phyloP scores from a whole-genome alignment of 2,329 filamentous ascomycete genomes.

The Fonsecaea nubica region DNA sequence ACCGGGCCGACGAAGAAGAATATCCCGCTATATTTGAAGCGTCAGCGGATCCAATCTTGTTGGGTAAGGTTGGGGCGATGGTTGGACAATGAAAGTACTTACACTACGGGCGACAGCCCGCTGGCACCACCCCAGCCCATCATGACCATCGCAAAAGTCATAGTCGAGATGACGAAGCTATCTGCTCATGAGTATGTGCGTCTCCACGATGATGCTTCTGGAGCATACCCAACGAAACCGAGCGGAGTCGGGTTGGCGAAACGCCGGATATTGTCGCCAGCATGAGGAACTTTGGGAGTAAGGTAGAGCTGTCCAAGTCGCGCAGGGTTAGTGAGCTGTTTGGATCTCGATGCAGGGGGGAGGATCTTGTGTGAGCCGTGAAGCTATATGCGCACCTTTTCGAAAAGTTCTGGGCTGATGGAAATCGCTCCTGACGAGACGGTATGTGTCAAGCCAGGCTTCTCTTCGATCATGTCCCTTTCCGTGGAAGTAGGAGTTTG shows the following conservation, averaged over 20 bases:
- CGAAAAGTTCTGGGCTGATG: conserved; percentile 37
- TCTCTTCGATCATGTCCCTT: conserved; percentile 30
- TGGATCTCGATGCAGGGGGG: not conserved
- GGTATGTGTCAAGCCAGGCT: conserved; percentile 31
- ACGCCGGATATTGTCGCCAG: conserved; percentile 37
- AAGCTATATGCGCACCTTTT: conserved; percentile 28
- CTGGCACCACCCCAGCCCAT: conserved; percentile 39
- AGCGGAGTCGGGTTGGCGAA: conserved; percentile 40
- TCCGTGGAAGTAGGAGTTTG: conserved; percentile 25
- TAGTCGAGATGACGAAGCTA: conserved; percentile 39
- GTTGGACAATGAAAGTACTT: conserved; percentile 17
- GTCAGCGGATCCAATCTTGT: not conserved
- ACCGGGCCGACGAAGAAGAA: conserved; percentile 39
- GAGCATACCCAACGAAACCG: conserved; percentile 36
- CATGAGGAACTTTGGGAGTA: conserved; percentile 37
- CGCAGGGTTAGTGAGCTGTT: not conserved
- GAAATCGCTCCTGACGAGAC: conserved; percentile 36
- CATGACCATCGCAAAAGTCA: conserved; percentile 39
- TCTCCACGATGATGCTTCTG: not conserved
- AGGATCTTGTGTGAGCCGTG: not conserved
- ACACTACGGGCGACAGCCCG: conserved; percentile 36
- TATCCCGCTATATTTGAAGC: conserved; percentile 29
- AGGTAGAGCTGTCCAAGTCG: conserved; percentile 33
- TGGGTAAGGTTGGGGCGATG: not conserved
- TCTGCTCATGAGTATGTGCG: conserved; percentile 9